Evolutionary conservation across 2,329 filamentous ascomycete genomes (phyloP), one percentile per base, ranked within the genome.

Genomic region (Ascochyta koolunga): DNA sequence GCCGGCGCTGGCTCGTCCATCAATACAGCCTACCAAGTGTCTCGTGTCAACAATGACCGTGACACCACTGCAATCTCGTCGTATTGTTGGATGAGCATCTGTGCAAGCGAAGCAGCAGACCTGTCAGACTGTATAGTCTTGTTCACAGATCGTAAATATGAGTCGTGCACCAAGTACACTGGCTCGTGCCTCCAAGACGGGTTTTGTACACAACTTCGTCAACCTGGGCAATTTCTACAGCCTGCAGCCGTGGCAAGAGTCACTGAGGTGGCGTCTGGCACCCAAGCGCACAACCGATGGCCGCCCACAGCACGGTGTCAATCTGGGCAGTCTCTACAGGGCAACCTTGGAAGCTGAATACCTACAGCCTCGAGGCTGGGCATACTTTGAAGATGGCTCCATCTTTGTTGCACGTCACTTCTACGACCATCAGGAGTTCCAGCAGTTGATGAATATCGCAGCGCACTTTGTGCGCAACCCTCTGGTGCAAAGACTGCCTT

Each of bases 321-420:
- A 49, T 24, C 11, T 49, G 37, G 38, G 46, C 16, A 35, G n/a
- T 11, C 11, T 49, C 7, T 49, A 29, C 22, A 49, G 37, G 16
- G 9, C 5, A 16, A 10, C 19, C 4, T 8, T 8, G 4, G n/a
- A 5, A 3, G 4, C 7, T 16, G 29, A 27, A 13, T 21, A 18
- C 18, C 5, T 5, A 13, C 19, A 40, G 8, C 27, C 37, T 29
- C 46, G 16, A 9, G 54, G 60, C 13, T 64, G 60, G 58, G 65
- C 57, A 4, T 68, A 64, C 21, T 64, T 68, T 25, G 61, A 65
- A 19, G 59, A 68, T 53, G 63, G 64, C 15, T 68, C 64, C 13
- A 29, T 67, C 4, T 63, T 56, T 47, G 46, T 68, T 21, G 29
- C 50, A 11, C 50, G 54, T 21, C 22, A 25, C 54, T 42, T 29